phyloP scores from a whole-genome alignment of 2,329 filamentous ascomycete species.

The Calonectria leucothoes region DNA sequence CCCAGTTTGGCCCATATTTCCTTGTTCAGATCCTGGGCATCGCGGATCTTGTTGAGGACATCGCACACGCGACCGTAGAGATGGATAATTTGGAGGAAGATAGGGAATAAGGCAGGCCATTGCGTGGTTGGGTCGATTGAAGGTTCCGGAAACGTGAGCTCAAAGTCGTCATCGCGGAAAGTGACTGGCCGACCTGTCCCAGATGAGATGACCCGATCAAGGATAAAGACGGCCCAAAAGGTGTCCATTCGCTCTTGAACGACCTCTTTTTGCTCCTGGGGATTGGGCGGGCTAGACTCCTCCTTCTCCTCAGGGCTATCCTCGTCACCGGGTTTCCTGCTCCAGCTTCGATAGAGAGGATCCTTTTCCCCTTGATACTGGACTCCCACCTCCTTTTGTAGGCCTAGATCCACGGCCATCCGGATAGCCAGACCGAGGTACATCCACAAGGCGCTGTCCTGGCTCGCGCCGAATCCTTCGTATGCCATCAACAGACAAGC shows the following conservation, averaged over 20 bases:
- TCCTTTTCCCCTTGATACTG: constrained; percentile 68
- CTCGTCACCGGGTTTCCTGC: constrained; percentile 48
- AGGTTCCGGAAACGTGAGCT: constrained; percentile 74
- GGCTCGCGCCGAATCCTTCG: constrained; percentile 88
- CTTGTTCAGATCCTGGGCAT: constrained; percentile 78
- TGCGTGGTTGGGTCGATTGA: constrained; percentile 66
- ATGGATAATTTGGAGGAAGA: constrained; percentile 85
- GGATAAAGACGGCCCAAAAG: constrained; percentile 90
- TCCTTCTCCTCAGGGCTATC: constrained; percentile 55
- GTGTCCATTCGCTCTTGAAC: constrained; percentile 88
- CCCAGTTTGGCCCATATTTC: constrained; percentile 79
- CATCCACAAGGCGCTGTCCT: constrained; percentile 94
- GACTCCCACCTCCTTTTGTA: constrained; percentile 85
- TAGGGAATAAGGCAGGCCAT: constrained; percentile 83
- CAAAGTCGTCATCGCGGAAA: constrained; percentile 85
- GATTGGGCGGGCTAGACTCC: constrained; percentile 54
- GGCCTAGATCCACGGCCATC: constrained; percentile 82
- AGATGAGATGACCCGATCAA: constrained; percentile 88
- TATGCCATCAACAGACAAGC: constrained; percentile 87
- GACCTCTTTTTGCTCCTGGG: constrained; percentile 70
- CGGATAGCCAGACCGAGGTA: constrained; percentile 89
- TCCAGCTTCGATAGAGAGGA: constrained; percentile 60
- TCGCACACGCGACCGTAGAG: constrained; percentile 88
- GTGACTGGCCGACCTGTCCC: constrained; percentile 88
- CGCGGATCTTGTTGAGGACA: constrained; percentile 82